Evolutionary conservation across 2,329 filamentous ascomycete species (phyloP).

Genomic region (Fonsecaea nubica): DNA sequence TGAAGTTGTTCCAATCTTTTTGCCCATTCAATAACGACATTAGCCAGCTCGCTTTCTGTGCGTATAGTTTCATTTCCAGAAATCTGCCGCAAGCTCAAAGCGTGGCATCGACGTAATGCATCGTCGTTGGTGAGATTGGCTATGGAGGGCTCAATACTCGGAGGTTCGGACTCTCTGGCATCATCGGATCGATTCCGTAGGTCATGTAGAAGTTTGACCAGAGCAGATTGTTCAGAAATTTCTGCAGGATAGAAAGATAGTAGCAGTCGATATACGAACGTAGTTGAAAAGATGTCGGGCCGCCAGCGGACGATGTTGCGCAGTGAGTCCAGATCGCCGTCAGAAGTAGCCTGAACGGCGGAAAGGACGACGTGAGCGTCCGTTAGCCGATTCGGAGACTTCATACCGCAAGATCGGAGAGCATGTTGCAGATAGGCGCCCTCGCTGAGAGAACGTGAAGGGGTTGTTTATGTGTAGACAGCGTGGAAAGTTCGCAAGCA

Average conservation of each 20-base stretch:
- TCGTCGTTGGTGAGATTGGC: slow-evolving; percentile 27
- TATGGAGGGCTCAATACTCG: slow-evolving; percentile 49
- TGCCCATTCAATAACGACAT: slow-evolving; percentile 66
- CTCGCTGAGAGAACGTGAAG: neutral
- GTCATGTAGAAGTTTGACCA: slow-evolving; percentile 27
- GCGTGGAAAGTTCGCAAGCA: slow-evolving; percentile 16
- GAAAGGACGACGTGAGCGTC: slow-evolving; percentile 64
- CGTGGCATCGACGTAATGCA: slow-evolving; percentile 26
- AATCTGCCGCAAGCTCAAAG: slow-evolving; percentile 24
- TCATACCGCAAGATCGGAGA: slow-evolving; percentile 43
- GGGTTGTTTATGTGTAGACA: neutral
- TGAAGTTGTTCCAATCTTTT: slow-evolving; percentile 66
- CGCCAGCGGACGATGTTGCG: slow-evolving; percentile 59
- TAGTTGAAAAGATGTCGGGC: slow-evolving; percentile 56
- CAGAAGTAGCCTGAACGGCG: slow-evolving; percentile 62
- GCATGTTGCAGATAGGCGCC: slow-evolving; percentile 1
- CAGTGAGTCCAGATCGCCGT: slow-evolving; percentile 60
- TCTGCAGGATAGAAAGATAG: slow-evolving; percentile 68
- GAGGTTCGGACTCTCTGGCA: slow-evolving; percentile 31
- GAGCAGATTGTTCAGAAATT: slow-evolving; percentile 51
- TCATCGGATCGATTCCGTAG: slow-evolving; percentile 46
- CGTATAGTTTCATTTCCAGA: slow-evolving; percentile 19
- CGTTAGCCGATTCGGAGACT: slow-evolving; percentile 52
- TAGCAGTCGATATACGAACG: slow-evolving; percentile 64
- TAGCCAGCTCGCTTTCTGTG: slow-evolving; percentile 43